A percentile compares a stretch with the other conserved stretches of the same genome.
These are phyloP conservation scores for Rhizomucor miehei DNA, from an alignment of 371 early-diverging fungal genomes.

Conservation along the genomic window DNA sequence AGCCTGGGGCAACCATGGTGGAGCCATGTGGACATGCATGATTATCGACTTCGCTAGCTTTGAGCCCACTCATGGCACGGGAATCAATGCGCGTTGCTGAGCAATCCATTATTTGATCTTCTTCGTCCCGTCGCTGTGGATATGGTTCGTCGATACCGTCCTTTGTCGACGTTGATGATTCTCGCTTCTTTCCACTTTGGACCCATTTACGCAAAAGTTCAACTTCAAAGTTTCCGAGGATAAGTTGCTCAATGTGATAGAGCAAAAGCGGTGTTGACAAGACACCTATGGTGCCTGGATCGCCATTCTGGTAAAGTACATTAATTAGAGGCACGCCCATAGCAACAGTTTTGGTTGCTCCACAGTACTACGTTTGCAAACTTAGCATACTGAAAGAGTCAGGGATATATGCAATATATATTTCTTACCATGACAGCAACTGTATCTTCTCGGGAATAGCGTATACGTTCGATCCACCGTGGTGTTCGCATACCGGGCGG, in stretches of 20 bases:
- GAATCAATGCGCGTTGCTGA: neutral
- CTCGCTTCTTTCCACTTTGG: conserved; percentile 19
- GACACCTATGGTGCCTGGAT: conserved; percentile 58
- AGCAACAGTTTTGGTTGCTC: conserved; percentile 75
- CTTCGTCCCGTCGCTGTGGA: conserved; percentile 9
- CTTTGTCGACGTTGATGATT: neutral
- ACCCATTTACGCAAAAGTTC: conserved; percentile 53
- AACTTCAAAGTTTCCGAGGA: conserved; percentile 60
- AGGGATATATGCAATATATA: neutral
- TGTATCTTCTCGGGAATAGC: conserved; percentile 51
- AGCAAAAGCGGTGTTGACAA: conserved; percentile 65
- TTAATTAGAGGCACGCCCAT: conserved; percentile 79
- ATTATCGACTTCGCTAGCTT: too few species aligned
- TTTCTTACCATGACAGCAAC: conserved; percentile 57
- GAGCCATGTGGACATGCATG: too few species aligned
- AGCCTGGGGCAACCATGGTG: too few species aligned
- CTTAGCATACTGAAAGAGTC: neutral
- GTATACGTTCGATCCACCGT: conserved; percentile 21
- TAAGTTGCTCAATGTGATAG: conserved; percentile 74
- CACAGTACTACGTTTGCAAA: conserved; percentile 49
- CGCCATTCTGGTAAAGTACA: conserved; percentile 57
- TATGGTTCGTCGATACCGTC: neutral
- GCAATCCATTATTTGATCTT: neutral
- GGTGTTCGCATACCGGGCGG: conserved; percentile 21
- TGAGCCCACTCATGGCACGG: too few species aligned